Percentiles rank a stretch among this genome's conserved stretches.
Evolutionary conservation across 2,329 filamentous ascomycete species (phyloP).

Genomic region (Penicillium sp.): DNA sequence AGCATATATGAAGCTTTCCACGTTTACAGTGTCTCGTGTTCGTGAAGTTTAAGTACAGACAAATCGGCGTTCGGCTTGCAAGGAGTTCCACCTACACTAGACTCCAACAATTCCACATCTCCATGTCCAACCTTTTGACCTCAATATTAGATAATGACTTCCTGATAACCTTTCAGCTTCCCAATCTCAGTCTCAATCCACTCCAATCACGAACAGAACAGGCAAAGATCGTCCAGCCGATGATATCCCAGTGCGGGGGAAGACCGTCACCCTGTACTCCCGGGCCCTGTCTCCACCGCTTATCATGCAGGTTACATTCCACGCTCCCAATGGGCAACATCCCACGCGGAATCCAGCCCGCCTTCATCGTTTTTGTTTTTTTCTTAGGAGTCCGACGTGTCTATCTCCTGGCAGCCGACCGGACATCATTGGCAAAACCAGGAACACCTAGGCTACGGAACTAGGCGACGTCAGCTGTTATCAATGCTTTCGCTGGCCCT

Average conservation of each 20-base stretch:
- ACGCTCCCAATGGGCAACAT: background rate
- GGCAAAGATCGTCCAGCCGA: background rate
- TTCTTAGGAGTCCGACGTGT: background rate
- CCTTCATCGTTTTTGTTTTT: background rate
- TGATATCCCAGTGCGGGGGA: constrained; percentile 26
- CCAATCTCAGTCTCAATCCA: too few relatives aligned
- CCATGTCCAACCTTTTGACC: background rate
- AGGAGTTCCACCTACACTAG: background rate
- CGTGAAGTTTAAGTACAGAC: too few relatives aligned
- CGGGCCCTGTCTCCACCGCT: background rate
- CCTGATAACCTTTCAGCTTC: background rate
- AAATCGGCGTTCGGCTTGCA: background rate
- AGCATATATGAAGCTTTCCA: background rate
- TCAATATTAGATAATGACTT: background rate
- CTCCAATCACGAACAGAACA: background rate
- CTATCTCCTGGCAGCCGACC: background rate
- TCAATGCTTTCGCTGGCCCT: background rate
- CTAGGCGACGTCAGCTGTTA: background rate
- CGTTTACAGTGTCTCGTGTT: background rate
- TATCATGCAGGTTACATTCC: constrained; percentile 11
- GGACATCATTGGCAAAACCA: background rate
- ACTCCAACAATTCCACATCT: background rate
- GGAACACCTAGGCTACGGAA: background rate
- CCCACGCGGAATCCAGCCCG: background rate
- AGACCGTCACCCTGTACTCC: background rate